Evolutionary conservation across 2,329 filamentous ascomycete species (phyloP).

Genomic region (Coniochaeta hoffmannii): DNA sequence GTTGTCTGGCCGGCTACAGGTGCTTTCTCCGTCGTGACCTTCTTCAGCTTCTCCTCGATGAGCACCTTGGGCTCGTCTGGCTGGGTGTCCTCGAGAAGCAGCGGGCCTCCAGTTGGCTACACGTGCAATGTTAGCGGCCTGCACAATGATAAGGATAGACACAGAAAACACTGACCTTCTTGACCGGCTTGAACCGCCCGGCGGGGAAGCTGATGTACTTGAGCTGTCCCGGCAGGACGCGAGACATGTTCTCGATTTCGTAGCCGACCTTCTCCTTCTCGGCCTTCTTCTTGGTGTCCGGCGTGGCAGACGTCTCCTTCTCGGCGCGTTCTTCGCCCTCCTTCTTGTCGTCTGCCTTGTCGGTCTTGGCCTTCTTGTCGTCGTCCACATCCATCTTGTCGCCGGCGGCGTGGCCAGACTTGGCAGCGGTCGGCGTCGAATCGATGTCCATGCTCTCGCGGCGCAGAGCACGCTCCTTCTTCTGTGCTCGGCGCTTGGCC

Average conservation of each 20-base stretch:
- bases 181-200: constrained; percentile 85
- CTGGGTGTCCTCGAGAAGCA: constrained; percentile 80
- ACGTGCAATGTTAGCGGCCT: background rate
- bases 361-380: constrained; percentile 40
- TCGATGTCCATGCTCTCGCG: constrained; percentile 96
- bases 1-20: constrained; percentile 34
- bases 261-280: constrained; percentile 97
- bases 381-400: constrained; percentile 89
- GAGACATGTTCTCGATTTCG: constrained; percentile 93
- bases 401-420: constrained; percentile 39
- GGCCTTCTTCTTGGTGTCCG: constrained; percentile 73
- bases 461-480: constrained; percentile 84
- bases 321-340: constrained; percentile 44
- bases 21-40: constrained; percentile 57
- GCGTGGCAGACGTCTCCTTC: constrained; percentile 45
- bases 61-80: constrained; percentile 71
- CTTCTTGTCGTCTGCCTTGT: constrained; percentile 55
- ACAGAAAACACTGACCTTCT: constrained; percentile 54
- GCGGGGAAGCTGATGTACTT: constrained; percentile 93
- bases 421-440: constrained; percentile 66
- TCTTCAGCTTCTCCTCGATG: constrained; percentile 90
- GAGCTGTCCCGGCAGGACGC: constrained; percentile 84
- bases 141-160: background rate
- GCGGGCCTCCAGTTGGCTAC: constrained; percentile 85
- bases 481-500: constrained; percentile 88